Base-by-base conservation (phyloP, 768 basidiomycete genomes). In the Goffeauzyma gilvescens region DNA sequence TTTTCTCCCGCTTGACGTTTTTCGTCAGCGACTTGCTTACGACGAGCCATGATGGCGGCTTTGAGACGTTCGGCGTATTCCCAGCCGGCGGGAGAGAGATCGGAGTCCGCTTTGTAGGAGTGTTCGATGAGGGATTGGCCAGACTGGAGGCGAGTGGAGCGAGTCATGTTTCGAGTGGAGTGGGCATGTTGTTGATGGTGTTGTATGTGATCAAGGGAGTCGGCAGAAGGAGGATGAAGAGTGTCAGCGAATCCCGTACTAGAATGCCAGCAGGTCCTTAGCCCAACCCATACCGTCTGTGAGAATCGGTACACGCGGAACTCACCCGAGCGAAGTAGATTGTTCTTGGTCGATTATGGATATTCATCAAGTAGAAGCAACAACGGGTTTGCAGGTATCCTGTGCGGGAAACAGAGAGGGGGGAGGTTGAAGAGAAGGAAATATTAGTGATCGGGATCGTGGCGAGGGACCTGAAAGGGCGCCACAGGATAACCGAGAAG, bases 321-420 rank as follows among this genome's bases (percentile, higher is more conserved):
- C 81, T 48, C 58, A 93, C 89, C 30, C 90, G 69, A 4, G 90
- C 90, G 65, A 98, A 95, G 64, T 89, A 96, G 50, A 98, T 98
- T 35, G 79, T 86, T 17, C 90, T 72, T 59, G 78, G 81, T 49
- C 73, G 72, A 56, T 87, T 95, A 66, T 98, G 90, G 36, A 98
- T 95, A 62, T 98, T 98, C 93, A 96, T 96, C 33, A 98, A 70
- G 71, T 93, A 96, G 71, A 96, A 98, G 20, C 96, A 83, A 46
- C 95, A 87, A 46, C 90, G 70, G 2, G 85, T 85, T 78, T 96
- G 64, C 13, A 53, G 38, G 39, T 63, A 65, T 6, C 63, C 62
- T 64, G 27, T 27, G 17, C 12, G 28, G 27, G 22, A 17, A 14
- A 9, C n/a, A n/a, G n/a, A n/a, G n/a, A n/a, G n/a, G n/a, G n/a